These are phyloP conservation scores for Salix dunnii DNA, from an alignment of 345 rosid species.

Conservation along the genomic window DNA sequence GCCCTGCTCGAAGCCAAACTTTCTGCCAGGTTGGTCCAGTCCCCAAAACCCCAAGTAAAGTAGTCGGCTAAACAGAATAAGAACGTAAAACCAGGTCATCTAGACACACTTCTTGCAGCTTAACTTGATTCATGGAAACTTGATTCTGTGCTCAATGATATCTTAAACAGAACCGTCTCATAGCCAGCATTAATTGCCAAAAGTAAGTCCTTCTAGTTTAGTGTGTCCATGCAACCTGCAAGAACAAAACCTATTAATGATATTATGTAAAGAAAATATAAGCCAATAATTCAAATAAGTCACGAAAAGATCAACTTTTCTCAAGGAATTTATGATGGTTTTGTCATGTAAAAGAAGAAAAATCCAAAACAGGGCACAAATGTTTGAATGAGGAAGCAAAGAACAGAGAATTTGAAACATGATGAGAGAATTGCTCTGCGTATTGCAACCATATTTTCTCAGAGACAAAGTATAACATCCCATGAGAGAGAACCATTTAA, in stretches of 20 bases:
- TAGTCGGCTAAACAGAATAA: conserved; percentile 1
- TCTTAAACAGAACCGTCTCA: conserved; percentile 3
- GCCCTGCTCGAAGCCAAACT: conserved; percentile 27
- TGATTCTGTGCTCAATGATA: neutral
- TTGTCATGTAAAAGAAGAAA: neutral
- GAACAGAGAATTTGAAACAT: neutral
- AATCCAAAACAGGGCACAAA: neutral
- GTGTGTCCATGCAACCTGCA: conserved; percentile 44
- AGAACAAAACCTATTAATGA: conserved; percentile 6
- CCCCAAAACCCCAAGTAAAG: conserved; percentile 12
- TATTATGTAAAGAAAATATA: neutral
- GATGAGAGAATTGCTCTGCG: neutral
- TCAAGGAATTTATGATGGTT: neutral
- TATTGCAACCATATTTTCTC: neutral
- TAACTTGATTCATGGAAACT: conserved; percentile 8
- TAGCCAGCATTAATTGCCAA: conserved; percentile 2
- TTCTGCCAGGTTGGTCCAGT: conserved; percentile 16
- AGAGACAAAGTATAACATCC: neutral
- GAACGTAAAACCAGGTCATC: conserved; percentile 13
- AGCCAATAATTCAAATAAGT: neutral
- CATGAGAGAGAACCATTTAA: neutral
- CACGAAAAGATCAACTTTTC: neutral
- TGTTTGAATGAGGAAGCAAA: neutral
- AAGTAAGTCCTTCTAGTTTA: conserved; percentile 25
- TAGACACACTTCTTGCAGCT: conserved; percentile 25